Evolutionary conservation across 345 rosid species (phyloP).

Genomic region (Salix suchowensis): DNA sequence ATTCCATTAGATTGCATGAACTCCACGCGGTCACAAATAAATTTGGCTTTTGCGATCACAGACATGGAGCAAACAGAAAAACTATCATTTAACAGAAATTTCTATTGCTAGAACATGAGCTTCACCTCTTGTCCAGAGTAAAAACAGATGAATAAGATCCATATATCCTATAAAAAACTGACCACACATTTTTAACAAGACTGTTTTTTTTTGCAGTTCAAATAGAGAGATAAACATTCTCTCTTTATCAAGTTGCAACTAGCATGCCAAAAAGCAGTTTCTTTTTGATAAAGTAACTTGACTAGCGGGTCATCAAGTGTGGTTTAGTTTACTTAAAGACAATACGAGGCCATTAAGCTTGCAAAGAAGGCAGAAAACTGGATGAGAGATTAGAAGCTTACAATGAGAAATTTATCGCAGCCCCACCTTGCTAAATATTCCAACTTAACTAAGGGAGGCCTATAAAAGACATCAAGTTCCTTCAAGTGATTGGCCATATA

Average conservation of each 20-base stretch:
- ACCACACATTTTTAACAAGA: neutral
- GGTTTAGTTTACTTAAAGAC: slow-evolving; percentile 11
- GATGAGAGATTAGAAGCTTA: slow-evolving; percentile 9
- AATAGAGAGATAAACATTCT: neutral
- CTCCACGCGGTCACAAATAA: neutral
- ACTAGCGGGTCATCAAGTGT: slow-evolving; percentile 4
- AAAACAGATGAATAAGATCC: neutral
- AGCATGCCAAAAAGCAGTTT: neutral
- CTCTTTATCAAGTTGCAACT: neutral
- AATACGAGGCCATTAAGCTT: slow-evolving; percentile 15
- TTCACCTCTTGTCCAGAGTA: neutral
- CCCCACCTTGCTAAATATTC: slow-evolving; percentile 36
- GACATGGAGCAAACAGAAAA: neutral
- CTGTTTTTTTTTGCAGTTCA: neutral
- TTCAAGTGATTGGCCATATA: slow-evolving; percentile 48
- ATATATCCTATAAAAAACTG: neutral
- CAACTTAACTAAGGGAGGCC: slow-evolving; percentile 22
- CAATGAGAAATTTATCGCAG: slow-evolving; percentile 19
- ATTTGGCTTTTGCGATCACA: neutral
- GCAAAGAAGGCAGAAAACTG: slow-evolving; percentile 12
- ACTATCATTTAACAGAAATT: neutral
- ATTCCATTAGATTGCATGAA: neutral
- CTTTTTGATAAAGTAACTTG: slow-evolving; percentile 1
- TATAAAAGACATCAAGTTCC: slow-evolving; percentile 25
- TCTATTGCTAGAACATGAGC: neutral